Evolutionary conservation across 2,329 filamentous ascomycete genomes (phyloP).

Genomic region (Phialocephala subalpina): DNA sequence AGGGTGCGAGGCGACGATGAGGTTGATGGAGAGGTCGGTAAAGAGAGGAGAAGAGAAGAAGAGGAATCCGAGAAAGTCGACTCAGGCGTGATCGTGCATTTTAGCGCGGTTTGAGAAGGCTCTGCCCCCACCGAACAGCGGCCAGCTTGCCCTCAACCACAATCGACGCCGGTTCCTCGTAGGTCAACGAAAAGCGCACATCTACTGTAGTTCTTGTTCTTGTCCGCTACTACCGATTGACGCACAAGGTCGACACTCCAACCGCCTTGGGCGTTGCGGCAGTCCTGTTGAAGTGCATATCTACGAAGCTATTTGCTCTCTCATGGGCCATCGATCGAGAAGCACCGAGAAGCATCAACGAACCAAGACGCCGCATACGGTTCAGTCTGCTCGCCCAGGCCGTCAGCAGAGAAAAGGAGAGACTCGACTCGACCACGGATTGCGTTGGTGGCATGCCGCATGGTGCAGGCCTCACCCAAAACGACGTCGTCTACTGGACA

Average conservation of each 20-base stretch:
- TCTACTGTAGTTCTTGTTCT: not conserved
- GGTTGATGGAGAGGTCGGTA: constrained; percentile 17
- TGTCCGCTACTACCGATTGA: not conserved
- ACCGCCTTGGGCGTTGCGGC: not conserved
- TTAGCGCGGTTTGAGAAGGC: constrained; percentile 12
- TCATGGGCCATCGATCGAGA: not conserved
- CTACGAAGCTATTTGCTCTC: not conserved
- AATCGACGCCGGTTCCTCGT: too few relatives aligned
- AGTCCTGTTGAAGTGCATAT: not conserved
- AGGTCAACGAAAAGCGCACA: not conserved
- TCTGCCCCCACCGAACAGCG: too few relatives aligned
- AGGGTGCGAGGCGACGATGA: constrained; percentile 4
- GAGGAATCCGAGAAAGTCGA: not conserved
- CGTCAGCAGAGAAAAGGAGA: constrained; percentile 18
- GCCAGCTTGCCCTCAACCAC: too few relatives aligned
- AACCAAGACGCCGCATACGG: not conserved
- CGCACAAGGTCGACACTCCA: not conserved
- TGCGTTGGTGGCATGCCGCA: constrained; percentile 18
- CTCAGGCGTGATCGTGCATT: too few relatives aligned
- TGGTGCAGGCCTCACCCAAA: constrained; percentile 21
- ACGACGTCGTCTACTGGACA: constrained; percentile 20
- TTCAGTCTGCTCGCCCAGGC: not conserved
- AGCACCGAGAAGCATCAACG: not conserved
- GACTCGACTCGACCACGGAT: constrained; percentile 18
- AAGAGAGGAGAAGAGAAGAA: constrained; percentile 10